Evolutionary conservation across 1,139 yeast genomes (phyloP).

Genomic region (Lodderomyces oxycetoniae): DNA sequence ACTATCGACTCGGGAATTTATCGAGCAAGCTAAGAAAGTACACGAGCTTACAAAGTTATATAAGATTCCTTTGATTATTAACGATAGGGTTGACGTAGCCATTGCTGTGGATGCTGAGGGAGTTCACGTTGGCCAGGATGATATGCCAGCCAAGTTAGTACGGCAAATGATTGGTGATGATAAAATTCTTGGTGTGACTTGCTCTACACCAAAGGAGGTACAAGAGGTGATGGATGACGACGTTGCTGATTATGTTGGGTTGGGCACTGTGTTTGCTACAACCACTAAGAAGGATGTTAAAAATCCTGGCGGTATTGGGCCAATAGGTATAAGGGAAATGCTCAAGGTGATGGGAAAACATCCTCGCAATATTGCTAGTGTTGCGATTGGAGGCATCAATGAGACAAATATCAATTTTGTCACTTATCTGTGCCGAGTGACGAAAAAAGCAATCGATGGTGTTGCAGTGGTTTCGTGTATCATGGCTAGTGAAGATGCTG

Average conservation of each 20-base stretch:
- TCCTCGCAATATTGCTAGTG: conserved; percentile 41
- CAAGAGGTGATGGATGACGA: conserved; percentile 48
- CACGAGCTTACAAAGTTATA: conserved; percentile 56
- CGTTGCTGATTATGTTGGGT: conserved; percentile 76
- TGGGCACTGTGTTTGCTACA: conserved; percentile 80
- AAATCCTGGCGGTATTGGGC: conserved; percentile 51
- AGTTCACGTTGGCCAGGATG: conserved; percentile 92
- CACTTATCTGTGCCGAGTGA: conserved; percentile 43
- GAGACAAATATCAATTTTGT: conserved; percentile 58
- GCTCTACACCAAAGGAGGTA: conserved; percentile 57
- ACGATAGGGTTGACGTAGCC: conserved; percentile 87
- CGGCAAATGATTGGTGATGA: conserved; percentile 63
- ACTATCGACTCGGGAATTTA: conserved; percentile 63
- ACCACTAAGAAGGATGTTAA: conserved; percentile 56
- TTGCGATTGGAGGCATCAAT: conserved; percentile 86
- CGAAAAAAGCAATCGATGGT: conserved; percentile 59
- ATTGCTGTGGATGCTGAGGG: conserved; percentile 89
- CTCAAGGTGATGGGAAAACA: conserved; percentile 14
- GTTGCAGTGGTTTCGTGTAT: conserved; percentile 84
- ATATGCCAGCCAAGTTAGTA: conserved; percentile 63
- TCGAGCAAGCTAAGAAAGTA: conserved; percentile 55
- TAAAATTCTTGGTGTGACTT: conserved; percentile 79
- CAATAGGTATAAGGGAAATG: conserved; percentile 58
- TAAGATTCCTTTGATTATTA: conserved; percentile 75
- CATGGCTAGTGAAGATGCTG: conserved; percentile 65